Percentiles rank a stretch among this genome's conserved stretches.
These are phyloP conservation scores for Cnidoscolus chayamansa DNA, from an alignment of 441 rosid genomes.

Conservation along the genomic window DNA sequence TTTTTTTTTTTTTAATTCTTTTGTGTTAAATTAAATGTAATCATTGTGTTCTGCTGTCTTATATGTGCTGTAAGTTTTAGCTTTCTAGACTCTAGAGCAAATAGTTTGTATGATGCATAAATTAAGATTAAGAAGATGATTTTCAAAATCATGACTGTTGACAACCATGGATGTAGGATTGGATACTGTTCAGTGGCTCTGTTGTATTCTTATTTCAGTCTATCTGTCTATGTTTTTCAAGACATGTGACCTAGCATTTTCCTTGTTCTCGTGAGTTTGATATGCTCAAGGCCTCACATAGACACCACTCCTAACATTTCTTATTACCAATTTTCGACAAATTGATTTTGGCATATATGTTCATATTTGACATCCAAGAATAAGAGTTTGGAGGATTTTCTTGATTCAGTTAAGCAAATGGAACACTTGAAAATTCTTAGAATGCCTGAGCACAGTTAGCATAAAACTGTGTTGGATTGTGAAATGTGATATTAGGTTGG, in stretches of 20 bases:
- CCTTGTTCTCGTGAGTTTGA: neutral
- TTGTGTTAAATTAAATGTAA: neutral
- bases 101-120: neutral
- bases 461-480: neutral
- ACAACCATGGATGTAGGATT: neutral
- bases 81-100: neutral
- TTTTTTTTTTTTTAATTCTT: too few relatives aligned
- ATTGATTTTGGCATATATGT: neutral
- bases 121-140: neutral
- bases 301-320: neutral
- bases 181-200: neutral
- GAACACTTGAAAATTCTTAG: neutral
- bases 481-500: neutral
- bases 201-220: neutral
- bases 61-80: neutral
- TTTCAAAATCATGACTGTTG: neutral
- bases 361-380: neutral
- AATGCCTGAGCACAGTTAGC: constrained; percentile 3
- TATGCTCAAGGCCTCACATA: neutral
- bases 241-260: neutral
- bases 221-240: neutral
- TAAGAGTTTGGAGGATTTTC: neutral
- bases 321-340: neutral
- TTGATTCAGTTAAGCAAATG: neutral
- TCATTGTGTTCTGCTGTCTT: neutral